Evolutionary conservation across 2,329 filamentous ascomycete genomes (phyloP), one percentile per base, ranked within the genome.

Genomic region (Neofusicoccum ribis): DNA sequence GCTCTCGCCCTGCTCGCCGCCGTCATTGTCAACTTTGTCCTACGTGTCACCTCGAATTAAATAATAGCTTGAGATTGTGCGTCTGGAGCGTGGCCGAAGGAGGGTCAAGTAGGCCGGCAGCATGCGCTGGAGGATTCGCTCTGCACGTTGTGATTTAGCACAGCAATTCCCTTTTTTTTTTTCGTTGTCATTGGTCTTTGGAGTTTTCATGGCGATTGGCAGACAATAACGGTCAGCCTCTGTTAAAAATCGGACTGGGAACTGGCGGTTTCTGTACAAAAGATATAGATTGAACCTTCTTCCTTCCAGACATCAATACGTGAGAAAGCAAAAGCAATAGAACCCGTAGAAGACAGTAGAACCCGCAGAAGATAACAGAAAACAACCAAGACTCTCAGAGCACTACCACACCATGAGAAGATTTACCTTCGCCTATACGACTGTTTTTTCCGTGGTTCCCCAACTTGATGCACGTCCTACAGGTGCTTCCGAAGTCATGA

Each of bases 21-120:
- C 14, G 92, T 99, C n/a, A 83, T 97, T 63, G 91, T 97, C 74
- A 99, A 99, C 83, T 98, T 99, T 77, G 89, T 96, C 43, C 82
- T 99, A 31, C 49, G 65, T 23, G 41, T 65, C 8, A 66, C 65
- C 37, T 41, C 34, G 20, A 41, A 7, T 31, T 31, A 7, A 56
- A 15, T 43, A 49, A 20, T 52, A 20, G 31, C 5, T 37, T 15
- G 8, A 17, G 34, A 34, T 39, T n/a, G 9, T 36, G 27, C n/a
- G 15, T 14, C 8, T n/a, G 37, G 37, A 15, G 59, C 17, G 11
- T 7, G 15, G n/a, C 5, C 20, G 27, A 23, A 8, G 27, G 23
- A 27, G 27, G 14, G 14, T 15, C 3, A 31, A 44, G 15, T 15
- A 3, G 36, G 12, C 36, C 17, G 49, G 39, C 5, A 46, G 51